Conservation (phyloP, 441 rosid species). For the Erysimum pusillum region DNA sequence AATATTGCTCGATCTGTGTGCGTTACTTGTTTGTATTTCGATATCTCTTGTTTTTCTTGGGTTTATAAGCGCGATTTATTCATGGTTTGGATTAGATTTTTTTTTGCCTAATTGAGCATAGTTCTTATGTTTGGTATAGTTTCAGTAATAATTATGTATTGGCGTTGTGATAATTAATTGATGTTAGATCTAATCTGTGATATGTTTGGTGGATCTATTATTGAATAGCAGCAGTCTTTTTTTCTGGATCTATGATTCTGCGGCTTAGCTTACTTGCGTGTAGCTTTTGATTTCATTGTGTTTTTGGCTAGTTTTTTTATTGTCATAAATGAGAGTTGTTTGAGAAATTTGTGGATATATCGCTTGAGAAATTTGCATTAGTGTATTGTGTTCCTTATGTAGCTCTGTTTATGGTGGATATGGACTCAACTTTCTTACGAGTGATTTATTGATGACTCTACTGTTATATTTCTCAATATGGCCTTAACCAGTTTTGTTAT, state of each 20-base stretch:
- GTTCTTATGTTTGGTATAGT: slow-evolving; percentile 14
- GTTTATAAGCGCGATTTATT: not conserved
- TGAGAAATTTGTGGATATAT: not conserved
- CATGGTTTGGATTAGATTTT: not conserved
- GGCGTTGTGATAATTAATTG: not conserved
- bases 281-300: slow-evolving; percentile 6
- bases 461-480: not conserved
- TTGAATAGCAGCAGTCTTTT: not conserved
- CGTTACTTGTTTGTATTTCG: not conserved
- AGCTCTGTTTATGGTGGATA: slow-evolving; percentile 23
- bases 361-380: not conserved
- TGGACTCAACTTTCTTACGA: not conserved
- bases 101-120: slow-evolving; percentile 1
- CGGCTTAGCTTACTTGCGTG: slow-evolving; percentile 14
- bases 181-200: slow-evolving; percentile 30
- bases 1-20: slow-evolving; percentile 26
- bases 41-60: not conserved
- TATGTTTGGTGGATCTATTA: slow-evolving; percentile 30
- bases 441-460: not conserved
- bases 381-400: slow-evolving; percentile 15
- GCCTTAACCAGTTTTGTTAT: slow-evolving; percentile 2
- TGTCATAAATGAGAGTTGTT: not conserved
- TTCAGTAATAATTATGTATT: slow-evolving; percentile 1
- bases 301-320: slow-evolving; percentile 6
- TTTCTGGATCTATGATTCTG: slow-evolving; percentile 39